Conservation (phyloP, 108 stramenopile genomes). For the Skeletonema menzelii region DNA sequence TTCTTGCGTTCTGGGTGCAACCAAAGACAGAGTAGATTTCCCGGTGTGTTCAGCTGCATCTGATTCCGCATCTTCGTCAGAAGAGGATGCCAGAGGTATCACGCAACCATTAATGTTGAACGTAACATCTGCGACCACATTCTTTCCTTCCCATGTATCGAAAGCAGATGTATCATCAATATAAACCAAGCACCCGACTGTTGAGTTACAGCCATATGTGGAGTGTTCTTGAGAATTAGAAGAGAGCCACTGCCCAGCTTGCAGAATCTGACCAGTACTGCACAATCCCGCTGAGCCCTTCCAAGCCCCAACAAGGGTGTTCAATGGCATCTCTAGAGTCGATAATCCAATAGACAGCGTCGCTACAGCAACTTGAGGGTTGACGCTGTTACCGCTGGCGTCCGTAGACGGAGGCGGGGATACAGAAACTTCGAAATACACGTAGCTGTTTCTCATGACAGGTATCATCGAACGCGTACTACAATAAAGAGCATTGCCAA, state of each 20-base stretch:
- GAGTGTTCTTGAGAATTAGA: constrained; percentile 53
- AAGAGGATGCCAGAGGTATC: constrained; percentile 31
- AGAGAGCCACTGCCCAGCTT: constrained; percentile 82
- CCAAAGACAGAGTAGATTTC: constrained; percentile 56
- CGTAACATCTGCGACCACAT: constrained; percentile 84
- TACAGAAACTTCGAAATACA: constrained; percentile 94
- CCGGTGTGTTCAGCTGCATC: constrained; percentile 13
- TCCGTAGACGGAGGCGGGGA: constrained; percentile 51
- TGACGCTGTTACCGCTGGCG: not conserved
- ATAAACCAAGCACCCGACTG: constrained; percentile 93
- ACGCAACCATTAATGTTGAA: constrained; percentile 86
- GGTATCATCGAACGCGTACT: constrained; percentile 88
- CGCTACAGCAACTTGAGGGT: constrained; percentile 34
- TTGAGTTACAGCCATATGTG: constrained; percentile 76
- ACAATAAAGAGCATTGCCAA: constrained; percentile 86
- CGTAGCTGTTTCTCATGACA: constrained; percentile 90
- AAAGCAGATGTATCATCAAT: constrained; percentile 86
- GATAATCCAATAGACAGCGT: constrained; percentile 89
- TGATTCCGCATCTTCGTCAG: not conserved
- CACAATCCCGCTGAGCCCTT: constrained; percentile 92
- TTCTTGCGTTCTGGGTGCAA: constrained; percentile 87
- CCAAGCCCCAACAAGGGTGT: constrained; percentile 93
- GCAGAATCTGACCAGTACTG: constrained; percentile 89
- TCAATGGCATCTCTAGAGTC: constrained; percentile 95
- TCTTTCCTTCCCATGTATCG: constrained; percentile 90